Evolutionary conservation across 1,139 yeast species (phyloP), one percentile per base, ranked within the genome.

Genomic region (Lodderomyces margitis): DNA sequence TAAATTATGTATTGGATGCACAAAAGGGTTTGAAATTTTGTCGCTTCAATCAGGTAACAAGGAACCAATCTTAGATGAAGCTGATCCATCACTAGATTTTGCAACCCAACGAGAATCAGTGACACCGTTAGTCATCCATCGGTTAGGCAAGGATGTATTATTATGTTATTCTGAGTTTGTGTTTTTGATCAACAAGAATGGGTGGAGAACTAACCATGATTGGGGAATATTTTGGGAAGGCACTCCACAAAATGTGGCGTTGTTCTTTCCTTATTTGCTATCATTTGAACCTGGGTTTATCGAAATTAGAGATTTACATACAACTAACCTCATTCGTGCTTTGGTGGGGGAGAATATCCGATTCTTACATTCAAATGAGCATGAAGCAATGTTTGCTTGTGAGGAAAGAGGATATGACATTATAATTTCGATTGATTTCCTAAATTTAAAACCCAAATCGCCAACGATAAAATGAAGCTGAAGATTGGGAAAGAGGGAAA

Each of bases 221-320:
- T 91, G 96, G 94, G 84, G 91, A 52, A 84, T 92, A 42, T 84
- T 86, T 59, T 92, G 98, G 98, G 98, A 92, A 65, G 97, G 98
- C 34, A 78, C 82, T 40, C 98, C 98, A 4, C 95, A 86, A 56
- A 83, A 84, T 48, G 88, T 92, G 61, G 95, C 97, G 9, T 73
- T 92, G 39, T 88, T 94, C 75, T 92, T 91, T 65, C 98, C 98
- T 4, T 92, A 89, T 59, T 70, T 92, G 45, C 70, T 92, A 47
- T 92, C 96, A 15, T 92, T 92, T 67, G 98, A 92, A 58, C 79
- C 84, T 20, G 85, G 81, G 46, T 89, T 92, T 56, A 87, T 92
- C 59, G 98, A 92, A 66, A 86, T 92, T 43, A 75, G 98, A 49
- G 92, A 89, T 55, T 87, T 91, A 56, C 96, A 91, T 54, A 80